phyloP scores from a whole-genome alignment of 2,329 filamentous ascomycete species.

The Tolypocladium guangdongense region DNA sequence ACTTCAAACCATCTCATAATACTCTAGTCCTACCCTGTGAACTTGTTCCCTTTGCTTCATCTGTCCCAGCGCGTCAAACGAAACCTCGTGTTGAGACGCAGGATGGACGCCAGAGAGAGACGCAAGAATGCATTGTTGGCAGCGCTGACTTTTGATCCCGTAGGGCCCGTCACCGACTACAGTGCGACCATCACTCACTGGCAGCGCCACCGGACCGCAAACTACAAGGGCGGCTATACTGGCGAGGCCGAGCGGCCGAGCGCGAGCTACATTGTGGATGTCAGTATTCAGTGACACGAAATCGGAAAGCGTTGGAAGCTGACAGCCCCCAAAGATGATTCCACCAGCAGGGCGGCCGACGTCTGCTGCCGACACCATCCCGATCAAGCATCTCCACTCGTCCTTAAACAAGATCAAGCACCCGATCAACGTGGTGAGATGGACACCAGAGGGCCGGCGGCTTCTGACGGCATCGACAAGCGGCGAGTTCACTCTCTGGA shows the following conservation, averaged over 20 bases:
- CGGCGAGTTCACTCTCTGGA: constrained; percentile 97
- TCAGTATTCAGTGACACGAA: constrained; percentile 19
- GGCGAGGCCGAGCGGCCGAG: constrained; percentile 78
- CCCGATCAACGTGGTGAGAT: constrained; percentile 90
- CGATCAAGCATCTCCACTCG: constrained; percentile 93
- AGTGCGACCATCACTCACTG: constrained; percentile 82
- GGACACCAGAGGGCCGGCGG: constrained; percentile 91
- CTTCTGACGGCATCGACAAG: constrained; percentile 90
- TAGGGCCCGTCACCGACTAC: constrained; percentile 89
- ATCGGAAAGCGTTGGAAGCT: constrained; percentile 5
- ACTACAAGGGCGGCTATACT: constrained; percentile 58
- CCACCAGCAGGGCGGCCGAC: constrained; percentile 68
- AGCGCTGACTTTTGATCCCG: constrained; percentile 8
- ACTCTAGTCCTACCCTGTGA: not conserved
- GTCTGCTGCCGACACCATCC: constrained; percentile 74
- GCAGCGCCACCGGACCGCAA: constrained; percentile 65
- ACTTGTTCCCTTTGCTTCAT: not conserved
- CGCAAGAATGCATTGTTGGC: constrained; percentile 4
- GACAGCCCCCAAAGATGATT: constrained; percentile 53
- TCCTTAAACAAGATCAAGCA: constrained; percentile 98
- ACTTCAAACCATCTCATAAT: not conserved
- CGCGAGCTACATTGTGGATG: constrained; percentile 81
- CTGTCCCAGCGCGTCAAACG: not conserved
- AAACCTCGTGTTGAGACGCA: not conserved
- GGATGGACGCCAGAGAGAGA: constrained; percentile 3